Conservation (phyloP, 2,329 filamentous ascomycete species). For the Trichoderma hamatum region DNA sequence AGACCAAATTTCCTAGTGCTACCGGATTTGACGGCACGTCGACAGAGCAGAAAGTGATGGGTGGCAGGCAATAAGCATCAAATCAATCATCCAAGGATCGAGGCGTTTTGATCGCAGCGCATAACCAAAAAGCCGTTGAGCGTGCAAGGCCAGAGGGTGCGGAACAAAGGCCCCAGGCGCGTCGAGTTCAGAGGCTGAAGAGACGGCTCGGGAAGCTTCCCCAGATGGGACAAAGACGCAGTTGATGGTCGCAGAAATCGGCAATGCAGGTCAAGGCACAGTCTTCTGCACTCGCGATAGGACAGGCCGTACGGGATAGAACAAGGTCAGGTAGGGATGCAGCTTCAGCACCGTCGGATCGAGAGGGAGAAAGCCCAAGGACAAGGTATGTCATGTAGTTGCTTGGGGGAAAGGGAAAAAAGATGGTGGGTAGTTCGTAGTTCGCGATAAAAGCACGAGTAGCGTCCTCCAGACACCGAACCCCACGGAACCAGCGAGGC, state of each 20-base stretch:
- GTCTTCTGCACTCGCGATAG: background rate
- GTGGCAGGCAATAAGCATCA: conserved; percentile 19
- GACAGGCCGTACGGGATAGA: background rate
- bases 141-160: conserved; percentile 7
- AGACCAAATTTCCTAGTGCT: background rate
- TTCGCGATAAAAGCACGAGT: conserved; percentile 6
- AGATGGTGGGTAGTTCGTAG: conserved; percentile 11
- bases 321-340: conserved; percentile 13
- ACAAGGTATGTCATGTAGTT: background rate
- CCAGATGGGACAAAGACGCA: background rate
- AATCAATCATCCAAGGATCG: conserved; percentile 24
- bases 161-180: background rate
- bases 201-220: conserved; percentile 16
- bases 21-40: background rate
- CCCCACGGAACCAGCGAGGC: conserved; percentile 17
- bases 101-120: conserved; percentile 10
- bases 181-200: background rate
- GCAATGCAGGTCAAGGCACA: background rate
- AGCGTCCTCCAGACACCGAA: background rate
- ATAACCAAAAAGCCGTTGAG: background rate
- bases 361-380: background rate
- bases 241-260: background rate
- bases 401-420: background rate
- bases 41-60: background rate
- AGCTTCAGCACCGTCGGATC: background rate